Evolutionary conservation across 495 filamentous ascomycete genomes (phyloP).

Genomic region (Daldinia decipiens): DNA sequence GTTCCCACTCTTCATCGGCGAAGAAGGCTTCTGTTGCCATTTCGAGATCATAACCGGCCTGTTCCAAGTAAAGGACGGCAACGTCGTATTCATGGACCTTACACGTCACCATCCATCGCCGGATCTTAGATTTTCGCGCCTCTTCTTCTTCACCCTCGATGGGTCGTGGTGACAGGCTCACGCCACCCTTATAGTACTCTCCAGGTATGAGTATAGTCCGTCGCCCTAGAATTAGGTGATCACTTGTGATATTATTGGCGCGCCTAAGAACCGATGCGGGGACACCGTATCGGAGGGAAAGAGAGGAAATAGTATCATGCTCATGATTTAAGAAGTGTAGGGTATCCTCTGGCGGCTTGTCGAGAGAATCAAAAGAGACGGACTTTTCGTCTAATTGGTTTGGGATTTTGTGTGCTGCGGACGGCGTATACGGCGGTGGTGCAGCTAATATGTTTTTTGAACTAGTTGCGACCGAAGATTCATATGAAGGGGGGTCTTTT

Average conservation of each 20-base stretch:
- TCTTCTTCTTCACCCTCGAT: constrained; percentile 76
- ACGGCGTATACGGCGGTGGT: constrained; percentile 55
- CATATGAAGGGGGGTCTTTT: constrained; percentile 67
- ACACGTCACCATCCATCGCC: constrained; percentile 75
- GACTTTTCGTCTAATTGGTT: constrained; percentile 43
- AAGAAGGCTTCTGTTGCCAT: constrained; percentile 67
- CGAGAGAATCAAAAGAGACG: constrained; percentile 24
- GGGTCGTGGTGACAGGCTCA: constrained; percentile 71
- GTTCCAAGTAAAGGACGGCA: constrained; percentile 74
- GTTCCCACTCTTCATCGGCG: constrained; percentile 78
- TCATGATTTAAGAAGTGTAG: constrained; percentile 74
- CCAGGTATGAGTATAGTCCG: constrained; percentile 74
- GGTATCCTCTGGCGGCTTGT: constrained; percentile 61
- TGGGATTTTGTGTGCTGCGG: constrained; percentile 9
- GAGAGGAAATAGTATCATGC: constrained; percentile 68
- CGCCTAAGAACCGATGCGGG: constrained; percentile 64
- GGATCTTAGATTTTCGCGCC: constrained; percentile 69
- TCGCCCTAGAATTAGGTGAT: constrained; percentile 72
- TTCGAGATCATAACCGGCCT: constrained; percentile 71
- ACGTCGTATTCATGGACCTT: constrained; percentile 80
- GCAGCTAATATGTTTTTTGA: constrained; percentile 44
- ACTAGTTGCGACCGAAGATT: constrained; percentile 49
- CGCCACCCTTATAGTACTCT: constrained; percentile 68
- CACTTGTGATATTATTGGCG: constrained; percentile 70
- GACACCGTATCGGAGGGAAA: constrained; percentile 74